Percentiles rank a stretch among this genome's conserved stretches.
Conservation (phyloP, 768 basidiomycete species). For the Paxillus ammoniavirescens region DNA sequence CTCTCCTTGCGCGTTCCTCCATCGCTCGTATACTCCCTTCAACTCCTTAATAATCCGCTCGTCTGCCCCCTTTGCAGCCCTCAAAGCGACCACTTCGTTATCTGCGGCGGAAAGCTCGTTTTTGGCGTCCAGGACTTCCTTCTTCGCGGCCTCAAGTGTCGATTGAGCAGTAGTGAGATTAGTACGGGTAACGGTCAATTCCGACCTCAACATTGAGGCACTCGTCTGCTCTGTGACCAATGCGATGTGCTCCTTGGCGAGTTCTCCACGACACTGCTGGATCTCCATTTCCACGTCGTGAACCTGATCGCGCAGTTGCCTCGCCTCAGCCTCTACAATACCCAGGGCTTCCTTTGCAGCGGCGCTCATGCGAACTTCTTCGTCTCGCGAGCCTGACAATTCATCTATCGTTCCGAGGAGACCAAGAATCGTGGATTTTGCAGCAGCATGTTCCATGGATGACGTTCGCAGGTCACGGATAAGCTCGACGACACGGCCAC, state of each 20-base stretch:
- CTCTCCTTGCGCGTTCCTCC: slow-evolving; percentile 35
- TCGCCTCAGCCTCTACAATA: not conserved
- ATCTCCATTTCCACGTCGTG: slow-evolving; percentile 4
- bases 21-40: slow-evolving; percentile 28
- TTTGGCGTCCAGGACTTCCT: slow-evolving; percentile 11
- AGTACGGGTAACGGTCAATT: not conserved
- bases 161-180: not conserved
- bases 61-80: slow-evolving; percentile 33
- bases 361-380: not conserved
- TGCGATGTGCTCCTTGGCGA: not conserved
- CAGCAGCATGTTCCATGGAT: slow-evolving; percentile 1
- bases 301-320: slow-evolving; percentile 3
- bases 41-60: slow-evolving; percentile 35
- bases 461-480: not conserved
- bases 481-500: not conserved
- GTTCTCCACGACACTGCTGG: slow-evolving; percentile 4
- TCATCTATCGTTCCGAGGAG: slow-evolving; percentile 8
- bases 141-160: slow-evolving; percentile 5
- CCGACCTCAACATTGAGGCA: slow-evolving; percentile 2
- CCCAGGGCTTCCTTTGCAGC: not conserved
- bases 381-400: slow-evolving; percentile 3
- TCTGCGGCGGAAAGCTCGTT: slow-evolving; percentile 25
- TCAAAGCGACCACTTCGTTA: slow-evolving; percentile 32
- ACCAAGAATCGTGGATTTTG: slow-evolving; percentile 5
- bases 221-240: slow-evolving; percentile 4